Conservation (phyloP, 2,329 filamentous ascomycete genomes). For the Malbranchea zuffiana region DNA sequence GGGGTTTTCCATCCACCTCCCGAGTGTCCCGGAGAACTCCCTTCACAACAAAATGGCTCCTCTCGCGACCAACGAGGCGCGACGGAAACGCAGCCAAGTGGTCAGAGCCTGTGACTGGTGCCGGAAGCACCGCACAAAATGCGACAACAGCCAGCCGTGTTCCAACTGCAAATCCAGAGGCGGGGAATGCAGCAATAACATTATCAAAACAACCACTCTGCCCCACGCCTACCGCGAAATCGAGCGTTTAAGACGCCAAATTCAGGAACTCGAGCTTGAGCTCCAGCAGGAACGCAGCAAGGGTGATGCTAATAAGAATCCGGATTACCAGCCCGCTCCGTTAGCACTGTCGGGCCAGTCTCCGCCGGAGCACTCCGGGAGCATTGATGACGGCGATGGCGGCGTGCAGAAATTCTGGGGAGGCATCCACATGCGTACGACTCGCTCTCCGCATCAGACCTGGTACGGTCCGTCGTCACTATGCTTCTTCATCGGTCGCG, state of each 20-base stretch:
- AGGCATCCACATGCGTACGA: constrained; percentile 30
- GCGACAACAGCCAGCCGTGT: constrained; percentile 20
- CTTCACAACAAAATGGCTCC: too few species aligned
- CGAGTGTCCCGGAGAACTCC: too few species aligned
- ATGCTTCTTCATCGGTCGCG: constrained; percentile 37
- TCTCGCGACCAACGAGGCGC: not conserved
- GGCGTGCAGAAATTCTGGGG: constrained; percentile 26
- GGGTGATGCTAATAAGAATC: too few species aligned
- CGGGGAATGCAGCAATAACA: constrained; percentile 16
- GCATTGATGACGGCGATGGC: constrained; percentile 12
- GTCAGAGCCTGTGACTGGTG: constrained; percentile 22
- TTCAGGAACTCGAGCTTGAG: constrained; percentile 26
- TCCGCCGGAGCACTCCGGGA: not conserved
- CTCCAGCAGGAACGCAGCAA: constrained; percentile 13
- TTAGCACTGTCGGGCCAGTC: not conserved
- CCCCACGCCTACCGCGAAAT: constrained; percentile 16
- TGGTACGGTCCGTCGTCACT: constrained; percentile 39
- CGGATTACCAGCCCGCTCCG: not conserved
- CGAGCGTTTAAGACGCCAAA: constrained; percentile 24
- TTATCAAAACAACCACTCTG: constrained; percentile 2
- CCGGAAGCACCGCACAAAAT: constrained; percentile 21
- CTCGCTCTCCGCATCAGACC: constrained; percentile 27
- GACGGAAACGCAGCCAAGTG: constrained; percentile 17
- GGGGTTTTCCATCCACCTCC: too few species aligned
- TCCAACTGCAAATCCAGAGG: constrained; percentile 18